Percentiles rank a stretch among this genome's conserved stretches.
These are phyloP conservation scores for Albizia julibrissin DNA, from an alignment of 306 rosid genomes.

Conservation along the genomic window DNA sequence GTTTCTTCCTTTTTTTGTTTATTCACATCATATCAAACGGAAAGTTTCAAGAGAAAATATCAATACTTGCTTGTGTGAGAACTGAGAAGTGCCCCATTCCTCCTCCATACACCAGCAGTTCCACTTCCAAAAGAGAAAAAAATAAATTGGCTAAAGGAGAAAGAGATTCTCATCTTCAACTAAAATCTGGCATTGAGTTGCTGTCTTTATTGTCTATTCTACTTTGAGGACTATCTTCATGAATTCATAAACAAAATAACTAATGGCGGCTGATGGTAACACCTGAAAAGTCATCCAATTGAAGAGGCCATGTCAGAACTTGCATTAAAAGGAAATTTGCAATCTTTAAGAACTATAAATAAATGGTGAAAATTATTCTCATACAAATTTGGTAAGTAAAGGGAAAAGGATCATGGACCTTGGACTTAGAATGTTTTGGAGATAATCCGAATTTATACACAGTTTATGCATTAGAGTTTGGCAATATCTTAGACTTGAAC, in stretches of 20 bases:
- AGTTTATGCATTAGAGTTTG: background rate
- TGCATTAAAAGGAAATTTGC: constrained; percentile 10
- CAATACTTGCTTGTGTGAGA: background rate
- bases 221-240: constrained; percentile 95
- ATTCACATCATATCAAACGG: background rate
- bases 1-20: background rate
- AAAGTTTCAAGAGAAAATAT: constrained; percentile 4
- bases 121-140: background rate
- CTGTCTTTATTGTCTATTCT: constrained; percentile 48
- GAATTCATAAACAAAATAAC: constrained; percentile 90
- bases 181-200: constrained; percentile 22
- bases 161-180: constrained; percentile 11
- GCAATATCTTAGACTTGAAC: background rate
- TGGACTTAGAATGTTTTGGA: constrained; percentile 18
- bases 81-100: constrained; percentile 15
- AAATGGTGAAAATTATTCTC: constrained; percentile 29
- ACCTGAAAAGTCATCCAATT: constrained; percentile 59
- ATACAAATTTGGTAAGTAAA: constrained; percentile 1
- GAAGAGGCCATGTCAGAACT: constrained; percentile 26
- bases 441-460: background rate
- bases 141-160: background rate
- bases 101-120: constrained; percentile 3
- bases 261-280: constrained; percentile 93
- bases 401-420: background rate
- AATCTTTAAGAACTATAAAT: constrained; percentile 8